Evolutionary conservation across 805 yeast species (phyloP).

Genomic region (Lipomyces yamanashiensis): DNA sequence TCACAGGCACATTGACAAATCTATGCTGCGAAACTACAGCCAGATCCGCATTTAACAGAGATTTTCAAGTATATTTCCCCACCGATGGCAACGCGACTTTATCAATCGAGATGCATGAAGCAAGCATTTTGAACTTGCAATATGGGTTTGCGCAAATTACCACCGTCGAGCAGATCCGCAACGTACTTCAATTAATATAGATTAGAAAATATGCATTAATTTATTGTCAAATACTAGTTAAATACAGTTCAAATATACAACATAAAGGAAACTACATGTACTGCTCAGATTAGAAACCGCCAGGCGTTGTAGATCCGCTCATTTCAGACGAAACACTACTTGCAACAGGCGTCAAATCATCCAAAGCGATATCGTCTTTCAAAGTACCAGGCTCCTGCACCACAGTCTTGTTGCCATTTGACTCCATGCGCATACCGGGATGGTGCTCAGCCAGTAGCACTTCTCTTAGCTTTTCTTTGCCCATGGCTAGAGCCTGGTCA

Average conservation of each 20-base stretch:
- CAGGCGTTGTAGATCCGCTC: background rate
- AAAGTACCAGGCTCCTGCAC: conserved; percentile 2
- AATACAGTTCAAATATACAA: background rate
- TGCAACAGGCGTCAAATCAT: conserved; percentile 1
- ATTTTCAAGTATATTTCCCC: conserved; percentile 31
- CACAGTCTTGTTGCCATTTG: conserved; percentile 1
- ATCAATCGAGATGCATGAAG: conserved; percentile 21
- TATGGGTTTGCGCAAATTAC: conserved; percentile 30
- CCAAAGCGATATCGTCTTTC: conserved; percentile 15
- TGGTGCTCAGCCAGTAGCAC: conserved; percentile 11
- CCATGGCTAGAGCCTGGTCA: conserved; percentile 24
- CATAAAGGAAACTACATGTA: background rate
- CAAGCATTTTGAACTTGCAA: conserved; percentile 18
- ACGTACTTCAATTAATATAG: conserved; percentile 1
- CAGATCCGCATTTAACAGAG: conserved; percentile 28
- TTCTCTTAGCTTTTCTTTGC: conserved; percentile 27
- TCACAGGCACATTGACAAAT: conserved; percentile 33
- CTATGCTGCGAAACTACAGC: conserved; percentile 37
- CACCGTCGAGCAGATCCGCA: conserved; percentile 6
- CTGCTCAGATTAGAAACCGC: conserved; percentile 6
- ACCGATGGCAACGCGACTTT: conserved; percentile 32
- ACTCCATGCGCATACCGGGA: background rate
- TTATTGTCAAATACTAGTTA: no score
- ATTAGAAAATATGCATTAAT: no score
- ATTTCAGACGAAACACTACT: background rate